Evolutionary conservation across 176 grass and related monocot genomes (phyloP).

Genomic region (Alloteropsis semialata): DNA sequence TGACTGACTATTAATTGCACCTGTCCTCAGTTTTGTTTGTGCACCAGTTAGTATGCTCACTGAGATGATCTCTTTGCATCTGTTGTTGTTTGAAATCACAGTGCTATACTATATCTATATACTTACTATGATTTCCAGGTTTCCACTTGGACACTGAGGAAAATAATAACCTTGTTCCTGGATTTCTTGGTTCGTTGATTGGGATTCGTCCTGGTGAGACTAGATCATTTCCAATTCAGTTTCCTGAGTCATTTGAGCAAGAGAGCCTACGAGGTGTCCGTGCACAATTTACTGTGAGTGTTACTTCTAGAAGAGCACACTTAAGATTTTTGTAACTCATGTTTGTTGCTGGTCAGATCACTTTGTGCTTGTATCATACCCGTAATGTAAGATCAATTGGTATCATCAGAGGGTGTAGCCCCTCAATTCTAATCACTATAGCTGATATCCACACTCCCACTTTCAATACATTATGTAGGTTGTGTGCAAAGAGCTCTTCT

Average conservation of each 20-base stretch:
- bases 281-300: constrained; percentile 91
- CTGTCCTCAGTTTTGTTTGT: background rate
- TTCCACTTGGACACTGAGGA: constrained; percentile 98
- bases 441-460: background rate
- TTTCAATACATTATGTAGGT: constrained; percentile 61
- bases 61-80: background rate
- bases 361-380: constrained; percentile 11
- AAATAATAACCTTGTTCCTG: constrained; percentile 68
- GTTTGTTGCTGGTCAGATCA: background rate
- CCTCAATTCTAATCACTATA: background rate
- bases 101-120: background rate
- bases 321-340: background rate
- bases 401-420: background rate
- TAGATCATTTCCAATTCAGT: constrained; percentile 85
- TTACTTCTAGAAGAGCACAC: constrained; percentile 14
- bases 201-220: constrained; percentile 83
- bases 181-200: constrained; percentile 88
- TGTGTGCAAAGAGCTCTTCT: constrained; percentile 97
- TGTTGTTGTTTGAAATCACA: constrained; percentile 9
- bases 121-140: constrained; percentile 44
- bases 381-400: constrained; percentile 1
- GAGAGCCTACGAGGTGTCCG: constrained; percentile 66
- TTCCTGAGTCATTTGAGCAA: constrained; percentile 86
- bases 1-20: background rate
- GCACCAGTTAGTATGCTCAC: background rate